phyloP scores from a whole-genome alignment of 495 filamentous ascomycete genomes.

The Penicillium bovifimosum region DNA sequence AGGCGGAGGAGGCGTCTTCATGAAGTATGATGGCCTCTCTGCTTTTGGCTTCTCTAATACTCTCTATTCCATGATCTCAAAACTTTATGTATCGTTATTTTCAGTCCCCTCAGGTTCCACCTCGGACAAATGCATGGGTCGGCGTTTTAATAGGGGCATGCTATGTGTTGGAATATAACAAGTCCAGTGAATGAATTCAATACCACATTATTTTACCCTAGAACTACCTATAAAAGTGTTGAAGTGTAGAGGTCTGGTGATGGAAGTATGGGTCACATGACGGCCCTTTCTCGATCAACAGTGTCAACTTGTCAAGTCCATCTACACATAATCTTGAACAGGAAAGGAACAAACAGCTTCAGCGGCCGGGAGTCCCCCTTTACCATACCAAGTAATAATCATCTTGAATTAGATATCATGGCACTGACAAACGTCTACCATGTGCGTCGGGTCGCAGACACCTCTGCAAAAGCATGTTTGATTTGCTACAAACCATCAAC shows the following conservation, averaged over 20 bases:
- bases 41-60: conserved; percentile 3
- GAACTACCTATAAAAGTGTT: neutral
- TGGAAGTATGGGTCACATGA: conserved; percentile 15
- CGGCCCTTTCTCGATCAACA: neutral
- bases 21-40: conserved; percentile 13
- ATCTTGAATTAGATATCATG: conserved; percentile 23
- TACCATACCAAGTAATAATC: neutral
- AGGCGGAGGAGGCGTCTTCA: conserved; percentile 19
- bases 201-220: neutral
- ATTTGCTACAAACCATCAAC: conserved; percentile 87
- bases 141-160: conserved; percentile 18
- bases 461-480: conserved; percentile 72
- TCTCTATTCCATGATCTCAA: conserved; percentile 8
- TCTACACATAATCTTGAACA: neutral
- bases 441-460: conserved; percentile 82
- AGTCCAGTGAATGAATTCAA: neutral
- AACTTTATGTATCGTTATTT: conserved; percentile 9
- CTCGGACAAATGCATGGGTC: conserved; percentile 27
- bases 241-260: neutral
- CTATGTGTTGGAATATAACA: neutral
- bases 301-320: conserved; percentile 9
- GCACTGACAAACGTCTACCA: conserved; percentile 78
- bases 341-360: neutral
- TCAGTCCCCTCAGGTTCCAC: conserved; percentile 12
- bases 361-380: neutral